phyloP scores from a whole-genome alignment of 2,329 filamentous ascomycete species.

The Thielaviopsis populi region DNA sequence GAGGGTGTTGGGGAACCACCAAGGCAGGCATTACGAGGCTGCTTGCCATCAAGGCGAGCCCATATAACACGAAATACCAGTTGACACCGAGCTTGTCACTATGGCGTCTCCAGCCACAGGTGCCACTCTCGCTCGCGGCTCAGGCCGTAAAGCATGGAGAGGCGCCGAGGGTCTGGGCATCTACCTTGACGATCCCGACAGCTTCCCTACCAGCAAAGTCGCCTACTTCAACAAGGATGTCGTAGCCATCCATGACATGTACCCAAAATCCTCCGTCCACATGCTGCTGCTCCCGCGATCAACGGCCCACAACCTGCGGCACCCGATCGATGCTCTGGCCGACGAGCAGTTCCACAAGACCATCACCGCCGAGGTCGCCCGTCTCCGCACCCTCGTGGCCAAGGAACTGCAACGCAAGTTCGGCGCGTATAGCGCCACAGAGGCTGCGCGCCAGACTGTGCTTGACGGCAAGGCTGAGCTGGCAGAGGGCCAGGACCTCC shows the following conservation, averaged over 20 bases:
- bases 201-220: constrained; percentile 44
- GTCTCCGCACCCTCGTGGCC: constrained; percentile 51
- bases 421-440: constrained; percentile 46
- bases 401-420: constrained; percentile 58
- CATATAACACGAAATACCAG: neutral
- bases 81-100: neutral
- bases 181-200: constrained; percentile 50
- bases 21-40: neutral
- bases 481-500: constrained; percentile 35
- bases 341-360: constrained; percentile 52
- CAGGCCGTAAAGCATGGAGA: constrained; percentile 24
- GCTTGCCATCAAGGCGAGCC: neutral
- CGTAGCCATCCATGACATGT: constrained; percentile 68
- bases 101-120: neutral
- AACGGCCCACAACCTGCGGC: constrained; percentile 39
- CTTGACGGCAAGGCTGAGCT: constrained; percentile 42
- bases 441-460: constrained; percentile 50
- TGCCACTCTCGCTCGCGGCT: neutral
- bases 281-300: constrained; percentile 75
- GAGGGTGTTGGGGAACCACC: too few relatives aligned
- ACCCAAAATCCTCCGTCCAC: constrained; percentile 74
- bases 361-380: constrained; percentile 45
- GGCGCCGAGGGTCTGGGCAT: constrained; percentile 45
- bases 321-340: constrained; percentile 66
- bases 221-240: constrained; percentile 54